Evolutionary conservation across 768 basidiomycete genomes (phyloP).

Genomic region (Multifurca ochricompacta): DNA sequence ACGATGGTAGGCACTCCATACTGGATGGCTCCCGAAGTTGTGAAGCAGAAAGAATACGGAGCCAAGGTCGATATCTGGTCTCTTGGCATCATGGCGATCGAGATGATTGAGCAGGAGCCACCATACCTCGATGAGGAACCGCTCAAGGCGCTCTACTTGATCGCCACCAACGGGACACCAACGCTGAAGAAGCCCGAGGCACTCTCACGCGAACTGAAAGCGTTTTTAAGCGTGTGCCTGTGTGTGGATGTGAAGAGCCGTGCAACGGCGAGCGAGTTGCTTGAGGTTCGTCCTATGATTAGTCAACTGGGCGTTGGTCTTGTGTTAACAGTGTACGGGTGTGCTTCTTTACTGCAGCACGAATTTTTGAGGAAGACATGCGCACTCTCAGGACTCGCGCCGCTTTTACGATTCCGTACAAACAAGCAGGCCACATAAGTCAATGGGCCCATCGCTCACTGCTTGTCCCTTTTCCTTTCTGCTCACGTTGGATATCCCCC

Average conservation of each 20-base stretch:
- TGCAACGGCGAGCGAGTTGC: conserved; percentile 79
- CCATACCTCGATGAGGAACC: conserved; percentile 96
- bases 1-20: conserved; percentile 99
- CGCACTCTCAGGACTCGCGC: conserved; percentile 71
- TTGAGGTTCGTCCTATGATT: conserved; percentile 50
- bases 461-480: background rate
- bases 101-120: conserved; percentile 98
- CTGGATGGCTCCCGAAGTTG: conserved; percentile 99
- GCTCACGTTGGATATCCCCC: conserved; percentile 11
- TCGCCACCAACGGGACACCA: conserved; percentile 97
- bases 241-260: conserved; percentile 95
- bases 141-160: conserved; percentile 86
- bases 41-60: conserved; percentile 95
- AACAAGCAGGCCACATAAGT: conserved; percentile 42
- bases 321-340: conserved; percentile 14
- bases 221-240: conserved; percentile 94
- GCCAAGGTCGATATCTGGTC: conserved; percentile 98
- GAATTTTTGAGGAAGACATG: conserved; percentile 92
- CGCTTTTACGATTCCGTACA: conserved; percentile 68
- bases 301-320: conserved; percentile 10
- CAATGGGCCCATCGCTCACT: background rate
- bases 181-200: conserved; percentile 95
- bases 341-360: conserved; percentile 46
- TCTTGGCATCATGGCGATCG: conserved; percentile 95
- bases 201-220: conserved; percentile 87